These are phyloP conservation scores for Vickermania ingenoplastis DNA, from an alignment of 208 protist genomes.

Conservation along the genomic window DNA sequence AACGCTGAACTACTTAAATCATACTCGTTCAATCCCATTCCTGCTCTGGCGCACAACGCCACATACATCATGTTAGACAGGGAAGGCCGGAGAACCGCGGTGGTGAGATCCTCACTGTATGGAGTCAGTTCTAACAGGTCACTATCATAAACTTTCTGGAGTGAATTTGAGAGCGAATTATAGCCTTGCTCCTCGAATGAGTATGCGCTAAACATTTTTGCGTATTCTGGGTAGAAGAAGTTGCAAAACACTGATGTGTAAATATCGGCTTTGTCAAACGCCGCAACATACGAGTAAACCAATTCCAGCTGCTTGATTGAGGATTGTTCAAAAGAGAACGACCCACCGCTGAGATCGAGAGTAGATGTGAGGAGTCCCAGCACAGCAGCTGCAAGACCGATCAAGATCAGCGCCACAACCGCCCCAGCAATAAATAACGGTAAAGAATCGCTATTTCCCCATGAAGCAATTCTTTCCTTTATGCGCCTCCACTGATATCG, in stretches of 20 bases:
- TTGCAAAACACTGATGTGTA: slow-evolving; percentile 8
- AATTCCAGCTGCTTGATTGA: not conserved
- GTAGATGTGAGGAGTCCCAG: not conserved
- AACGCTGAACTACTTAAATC: not conserved
- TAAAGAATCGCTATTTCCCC: not conserved
- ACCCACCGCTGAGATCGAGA: not conserved
- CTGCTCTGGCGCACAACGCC: slow-evolving; percentile 3
- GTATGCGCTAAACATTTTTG: not conserved
- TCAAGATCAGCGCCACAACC: slow-evolving; percentile 3
- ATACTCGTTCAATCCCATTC: slow-evolving; percentile 1
- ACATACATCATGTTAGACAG: slow-evolving; percentile 9
- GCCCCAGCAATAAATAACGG: slow-evolving; percentile 5
- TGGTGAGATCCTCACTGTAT: not conserved
- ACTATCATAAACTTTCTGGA: not conserved
- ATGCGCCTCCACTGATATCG: slow-evolving; percentile 7
- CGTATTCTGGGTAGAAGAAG: slow-evolving; percentile 6
- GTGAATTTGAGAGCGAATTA: not conserved
- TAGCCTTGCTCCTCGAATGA: not conserved
- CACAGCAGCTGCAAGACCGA: not conserved
- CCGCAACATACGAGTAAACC: slow-evolving; percentile 6
- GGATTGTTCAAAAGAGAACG: not conserved
- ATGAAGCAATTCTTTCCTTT: slow-evolving; percentile 1
- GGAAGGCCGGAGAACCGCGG: slow-evolving; percentile 3
- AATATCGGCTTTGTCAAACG: slow-evolving; percentile 6
- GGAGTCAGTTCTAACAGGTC: not conserved